These are phyloP conservation scores for Agastache rugosa DNA, from an alignment of 257 asterid species.

Conservation along the genomic window DNA sequence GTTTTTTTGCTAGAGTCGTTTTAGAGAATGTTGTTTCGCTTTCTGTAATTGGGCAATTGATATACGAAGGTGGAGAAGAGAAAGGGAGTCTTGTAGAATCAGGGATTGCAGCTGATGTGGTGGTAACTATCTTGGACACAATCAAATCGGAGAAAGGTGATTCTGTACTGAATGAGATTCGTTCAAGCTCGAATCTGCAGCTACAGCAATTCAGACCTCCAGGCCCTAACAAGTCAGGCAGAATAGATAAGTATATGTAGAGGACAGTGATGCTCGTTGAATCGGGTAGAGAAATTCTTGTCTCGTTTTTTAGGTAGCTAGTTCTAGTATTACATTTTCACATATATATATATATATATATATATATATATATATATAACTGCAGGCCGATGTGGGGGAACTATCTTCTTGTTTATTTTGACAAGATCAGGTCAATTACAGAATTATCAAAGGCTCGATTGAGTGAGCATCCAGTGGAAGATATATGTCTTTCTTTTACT, in stretches of 20 bases:
- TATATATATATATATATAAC: conserved; percentile 23
- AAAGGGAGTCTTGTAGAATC: conserved; percentile 55
- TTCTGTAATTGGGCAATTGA: conserved; percentile 51
- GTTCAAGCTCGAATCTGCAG: conserved; percentile 48
- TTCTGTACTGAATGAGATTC: conserved; percentile 54
- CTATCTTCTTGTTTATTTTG: conserved; percentile 35
- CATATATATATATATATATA: conserved; percentile 30
- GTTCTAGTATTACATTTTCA: conserved; percentile 24
- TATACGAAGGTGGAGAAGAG: conserved; percentile 65
- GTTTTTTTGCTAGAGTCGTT: conserved; percentile 50
- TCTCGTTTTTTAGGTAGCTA: conserved; percentile 32
- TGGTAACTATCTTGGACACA: conserved; percentile 51
- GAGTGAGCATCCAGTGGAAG: conserved; percentile 27
- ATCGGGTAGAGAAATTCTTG: conserved; percentile 34
- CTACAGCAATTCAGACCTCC: conserved; percentile 61
- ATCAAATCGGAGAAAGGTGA: conserved; percentile 68
- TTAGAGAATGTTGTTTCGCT: conserved; percentile 53
- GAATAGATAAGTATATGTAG: conserved; percentile 54
- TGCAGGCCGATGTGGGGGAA: conserved; percentile 28
- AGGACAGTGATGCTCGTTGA: conserved; percentile 38
- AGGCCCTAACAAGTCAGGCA: conserved; percentile 38
- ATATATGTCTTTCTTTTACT: background rate
- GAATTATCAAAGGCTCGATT: conserved; percentile 41
- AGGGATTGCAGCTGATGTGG: conserved; percentile 70
- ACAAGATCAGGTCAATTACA: conserved; percentile 31